Evolutionary conservation across 257 asterid genomes (phyloP), one percentile per base, ranked within the genome.

Genomic region (Petrea volubilis): DNA sequence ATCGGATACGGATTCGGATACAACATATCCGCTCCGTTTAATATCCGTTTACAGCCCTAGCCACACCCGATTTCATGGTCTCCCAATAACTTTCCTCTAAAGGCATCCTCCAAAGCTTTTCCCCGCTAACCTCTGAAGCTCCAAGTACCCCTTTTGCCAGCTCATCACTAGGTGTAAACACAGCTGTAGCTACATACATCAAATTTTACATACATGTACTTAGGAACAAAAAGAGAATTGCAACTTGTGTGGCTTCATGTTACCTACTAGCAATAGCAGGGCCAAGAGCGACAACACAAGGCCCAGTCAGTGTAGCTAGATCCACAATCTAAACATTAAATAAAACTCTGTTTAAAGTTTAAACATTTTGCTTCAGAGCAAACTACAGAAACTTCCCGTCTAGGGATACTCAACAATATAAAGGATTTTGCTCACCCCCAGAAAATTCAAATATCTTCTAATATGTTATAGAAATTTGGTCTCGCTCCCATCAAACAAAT

Each of bases 61-160:
- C n/a, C n/a, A n/a, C n/a, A n/a, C n/a, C 92, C 0, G 98, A 95
- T 78, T 87, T 95, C 99, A 95, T 95, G 1, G 87, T 72, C 60
- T 95, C 99, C 99, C 99, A 95, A 21, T 92, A 95, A 74, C 95
- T 92, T 52, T 95, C 99, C 78, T 95, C 99, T 89, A 95, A 44
- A 0, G 98, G 99, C 97, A 95, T 65, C 75, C 98, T 92, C 97
- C 99, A 95, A 27, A 95, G 88, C 58, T 92, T 95, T 70, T 95
- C 99, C 28, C 97, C 98, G 40, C 92, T 85, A 3, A 53, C 74
- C 82, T 90, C 95, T n/a, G 98, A 82, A 44, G 99, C 98, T 66
- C 83, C 93, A 21, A 84, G 52, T 0, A 95, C 97, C 78, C 92
- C 99, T 80, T 84, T 88, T 15, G 99, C 98, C 67, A 95, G 88